phyloP scores from a whole-genome alignment of 305 asterid species.

The Solanum hybrid region DNA sequence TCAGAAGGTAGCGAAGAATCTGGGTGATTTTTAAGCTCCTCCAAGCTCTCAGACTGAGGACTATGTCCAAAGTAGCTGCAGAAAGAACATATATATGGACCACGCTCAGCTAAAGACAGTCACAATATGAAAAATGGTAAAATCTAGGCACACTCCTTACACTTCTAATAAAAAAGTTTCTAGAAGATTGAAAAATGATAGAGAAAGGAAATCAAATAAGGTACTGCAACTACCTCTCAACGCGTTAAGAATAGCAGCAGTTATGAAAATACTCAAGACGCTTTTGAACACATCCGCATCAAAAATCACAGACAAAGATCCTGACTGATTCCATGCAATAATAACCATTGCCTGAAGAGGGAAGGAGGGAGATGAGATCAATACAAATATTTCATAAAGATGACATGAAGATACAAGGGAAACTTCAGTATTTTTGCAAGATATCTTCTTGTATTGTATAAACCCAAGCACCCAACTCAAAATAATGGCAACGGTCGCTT shows the following conservation, averaged over 20 bases:
- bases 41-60: constrained; percentile 83
- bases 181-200: neutral
- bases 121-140: neutral
- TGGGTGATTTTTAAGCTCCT: constrained; percentile 71
- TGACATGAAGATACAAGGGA: too few species aligned
- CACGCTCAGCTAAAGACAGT: neutral
- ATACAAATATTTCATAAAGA: too few species aligned
- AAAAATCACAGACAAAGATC: constrained; percentile 47
- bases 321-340: neutral
- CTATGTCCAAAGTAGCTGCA: constrained; percentile 89
- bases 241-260: constrained; percentile 85
- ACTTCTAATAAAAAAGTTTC: neutral
- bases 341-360: too few species aligned
- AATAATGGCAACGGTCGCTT: too few species aligned
- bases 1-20: constrained; percentile 81
- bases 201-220: constrained; percentile 5
- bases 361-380: too few species aligned
- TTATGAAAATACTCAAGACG: constrained; percentile 86
- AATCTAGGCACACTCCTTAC: neutral
- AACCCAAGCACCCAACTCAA: too few species aligned
- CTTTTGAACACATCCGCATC: constrained; percentile 57
- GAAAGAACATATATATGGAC: constrained; percentile 2
- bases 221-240: constrained; percentile 50
- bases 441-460: too few species aligned
- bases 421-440: too few species aligned